Evolutionary conservation across 441 rosid species (phyloP), one percentile per base, ranked within the genome.

Genomic region (Populus trichocarpa): DNA sequence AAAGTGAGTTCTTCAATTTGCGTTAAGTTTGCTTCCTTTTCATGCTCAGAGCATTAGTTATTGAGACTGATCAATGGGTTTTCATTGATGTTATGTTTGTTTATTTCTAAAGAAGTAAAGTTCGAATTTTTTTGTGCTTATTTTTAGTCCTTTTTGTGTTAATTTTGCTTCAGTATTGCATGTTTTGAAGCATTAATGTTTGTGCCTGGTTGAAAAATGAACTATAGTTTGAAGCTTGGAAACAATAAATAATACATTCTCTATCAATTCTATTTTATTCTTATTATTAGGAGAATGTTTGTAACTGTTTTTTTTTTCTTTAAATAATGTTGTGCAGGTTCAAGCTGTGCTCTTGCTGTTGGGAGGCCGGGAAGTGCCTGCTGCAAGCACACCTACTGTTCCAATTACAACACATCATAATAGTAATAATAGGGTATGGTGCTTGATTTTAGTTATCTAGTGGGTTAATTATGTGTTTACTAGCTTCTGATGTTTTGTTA

Each of bases 341-440:
- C 93, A 88, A 80, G 96, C 93, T 38, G 93, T 90, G 78, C 90
- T 91, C 67, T 79, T 87, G 69, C 79, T 91, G 80, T 83, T 90
- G 69, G 93, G 93, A 70, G 93, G 91, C 16, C 82, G 80, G 30
- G 92, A 91, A 86, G 82, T 89, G 38, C 87, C 91, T 36, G 74
- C 87, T 1, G 69, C 69, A 7, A 78, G 85, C 23, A 71, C 75
- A 42, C 83, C 87, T 30, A 57, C 87, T 72, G 82, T 81, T 35
- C 78, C 93, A 68, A 38, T 80, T 36, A 64, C 50, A 12, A 35
- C 81, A 78, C 84, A 78, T 72, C 86, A 86, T 57, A 86, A 77
- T 83, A 84, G 18, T 46, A 46, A 46, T 46, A 46, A 81, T 73
- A 82, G 86, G 88, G 91, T 85, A 91, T 82, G 64, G 25, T 79